Base-by-base conservation (phyloP, 768 basidiomycete species). In the Cyclocybe aegerita region DNA sequence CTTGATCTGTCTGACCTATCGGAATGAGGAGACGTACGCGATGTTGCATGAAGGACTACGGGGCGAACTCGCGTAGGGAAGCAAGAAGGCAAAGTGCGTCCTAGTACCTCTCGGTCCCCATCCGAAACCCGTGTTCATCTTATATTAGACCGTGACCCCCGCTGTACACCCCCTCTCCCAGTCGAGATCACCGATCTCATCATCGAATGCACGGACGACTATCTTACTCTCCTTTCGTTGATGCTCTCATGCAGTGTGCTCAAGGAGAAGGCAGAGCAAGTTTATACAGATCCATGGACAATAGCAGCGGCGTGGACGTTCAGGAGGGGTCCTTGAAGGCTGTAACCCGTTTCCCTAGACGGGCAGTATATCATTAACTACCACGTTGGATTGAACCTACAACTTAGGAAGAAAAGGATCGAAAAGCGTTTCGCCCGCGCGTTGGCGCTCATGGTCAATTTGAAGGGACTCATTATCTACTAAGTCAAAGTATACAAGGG, bases 271-370 rank as follows among this genome's bases (percentile, higher is more conserved):
- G 40, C 48, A 30, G 48, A 42, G 34, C 48, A 32, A 2, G 12
- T 49, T 16, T 49, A 9, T 49, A 49, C 23, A 8, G 40, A 34
- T 16, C 33, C 11, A 49, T 49, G 48, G 17, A 11, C 16, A 39
- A 49, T 5, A 23, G 23, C 17, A 39, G 29, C 33, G 34, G 30
- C 15, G 32, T 34, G 23, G 40, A 42, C 16, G 23, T 15, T 23
- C 48, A 49, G 9, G 38, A 29, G 40, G 34, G 41, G 3, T 49
- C 43, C 32, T 30, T 49, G 6, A 42, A 43, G 35, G 32, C 41
- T 17, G 35, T 37, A 4, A 11, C 40, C 7, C 48, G 31, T 23
- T 36, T 43, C 17, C 30, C 31, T 9, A 35, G 34, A 15, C 33
- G 34, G 33, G 40, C 48, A 3, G 34, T 33, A 43, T 16, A 33